A percentile compares a stretch with the other conserved stretches of the same genome.
Evolutionary conservation across 192 early-diverging fungal genomes (phyloP).

Genomic region (Globomyces pollinis-pini): DNA sequence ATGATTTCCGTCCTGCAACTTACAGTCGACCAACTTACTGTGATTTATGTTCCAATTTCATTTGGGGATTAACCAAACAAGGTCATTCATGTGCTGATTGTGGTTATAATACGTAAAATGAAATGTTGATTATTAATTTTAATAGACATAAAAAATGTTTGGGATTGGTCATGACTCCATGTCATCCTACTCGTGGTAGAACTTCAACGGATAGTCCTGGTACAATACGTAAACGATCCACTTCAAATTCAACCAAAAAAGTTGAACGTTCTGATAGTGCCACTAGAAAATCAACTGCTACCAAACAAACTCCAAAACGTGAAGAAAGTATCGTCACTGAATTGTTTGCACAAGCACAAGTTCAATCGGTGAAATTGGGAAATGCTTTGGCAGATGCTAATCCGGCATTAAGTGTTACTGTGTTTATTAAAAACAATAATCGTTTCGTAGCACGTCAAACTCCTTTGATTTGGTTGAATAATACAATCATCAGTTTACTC

Average conservation of each 20-base stretch:
- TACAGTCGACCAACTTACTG: constrained; percentile 61
- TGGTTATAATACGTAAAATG: constrained; percentile 31
- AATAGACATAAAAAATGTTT: constrained; percentile 53
- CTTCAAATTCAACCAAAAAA: constrained; percentile 13
- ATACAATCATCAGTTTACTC: constrained; percentile 1
- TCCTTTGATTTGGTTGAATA: constrained; percentile 12
- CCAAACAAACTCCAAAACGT: constrained; percentile 8
- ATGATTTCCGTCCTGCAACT: constrained; percentile 46
- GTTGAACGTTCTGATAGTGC: constrained; percentile 3
- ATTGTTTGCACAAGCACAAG: constrained; percentile 54
- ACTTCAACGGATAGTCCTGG: constrained; percentile 8
- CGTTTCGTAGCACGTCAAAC: constrained; percentile 4
- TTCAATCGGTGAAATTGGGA: constrained; percentile 47
- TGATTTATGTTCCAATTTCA: constrained; percentile 54
- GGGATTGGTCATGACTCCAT: constrained; percentile 17
- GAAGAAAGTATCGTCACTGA: constrained; percentile 2
- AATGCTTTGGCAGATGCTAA: constrained; percentile 6
- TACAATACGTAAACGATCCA: constrained; percentile 8
- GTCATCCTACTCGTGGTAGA: constrained; percentile 11
- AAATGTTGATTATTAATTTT: too few relatives aligned
- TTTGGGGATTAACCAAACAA: constrained; percentile 67
- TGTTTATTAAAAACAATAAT: constrained; percentile 14
- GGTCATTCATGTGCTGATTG: constrained; percentile 35
- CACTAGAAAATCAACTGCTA: not conserved
- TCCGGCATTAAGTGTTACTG: not conserved